These are phyloP conservation scores for Globisporangium carolinianum DNA, from an alignment of 352 stramenopile genomes.

Conservation along the genomic window DNA sequence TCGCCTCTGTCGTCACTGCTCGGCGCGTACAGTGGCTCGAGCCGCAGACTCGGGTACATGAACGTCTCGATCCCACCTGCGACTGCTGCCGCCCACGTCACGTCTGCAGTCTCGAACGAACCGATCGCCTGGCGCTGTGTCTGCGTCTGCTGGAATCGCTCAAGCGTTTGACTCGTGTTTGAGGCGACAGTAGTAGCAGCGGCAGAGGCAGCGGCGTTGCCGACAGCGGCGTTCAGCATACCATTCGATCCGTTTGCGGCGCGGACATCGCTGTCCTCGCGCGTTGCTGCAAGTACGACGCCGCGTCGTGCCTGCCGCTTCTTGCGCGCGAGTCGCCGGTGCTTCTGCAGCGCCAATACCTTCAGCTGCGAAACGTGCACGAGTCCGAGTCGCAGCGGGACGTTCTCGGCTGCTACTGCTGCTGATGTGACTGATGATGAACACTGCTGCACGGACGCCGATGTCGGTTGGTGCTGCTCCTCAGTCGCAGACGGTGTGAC, in stretches of 20 bases:
- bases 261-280: too few relatives aligned
- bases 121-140: conserved; percentile 28
- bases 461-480: too few relatives aligned
- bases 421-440: conserved; percentile 7
- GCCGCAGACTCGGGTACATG: conserved; percentile 64
- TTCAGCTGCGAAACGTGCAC: conserved; percentile 20
- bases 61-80: conserved; percentile 60
- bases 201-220: background rate
- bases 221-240: background rate
- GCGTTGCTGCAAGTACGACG: conserved; percentile 5
- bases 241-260: too few relatives aligned
- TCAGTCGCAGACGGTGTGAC: background rate
- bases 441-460: too few relatives aligned
- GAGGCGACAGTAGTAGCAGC: background rate
- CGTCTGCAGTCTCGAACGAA: conserved; percentile 47
- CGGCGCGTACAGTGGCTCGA: conserved; percentile 37
- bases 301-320: conserved; percentile 15
- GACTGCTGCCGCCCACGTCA: conserved; percentile 53
- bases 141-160: background rate
- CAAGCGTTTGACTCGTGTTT: background rate
- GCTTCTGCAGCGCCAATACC: conserved; percentile 12
- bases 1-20: background rate
- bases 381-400: conserved; percentile 6
- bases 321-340: conserved; percentile 19
- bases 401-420: background rate